phyloP scores from a whole-genome alignment of 139 green algal genomes.

The Picochlorum sp. region DNA sequence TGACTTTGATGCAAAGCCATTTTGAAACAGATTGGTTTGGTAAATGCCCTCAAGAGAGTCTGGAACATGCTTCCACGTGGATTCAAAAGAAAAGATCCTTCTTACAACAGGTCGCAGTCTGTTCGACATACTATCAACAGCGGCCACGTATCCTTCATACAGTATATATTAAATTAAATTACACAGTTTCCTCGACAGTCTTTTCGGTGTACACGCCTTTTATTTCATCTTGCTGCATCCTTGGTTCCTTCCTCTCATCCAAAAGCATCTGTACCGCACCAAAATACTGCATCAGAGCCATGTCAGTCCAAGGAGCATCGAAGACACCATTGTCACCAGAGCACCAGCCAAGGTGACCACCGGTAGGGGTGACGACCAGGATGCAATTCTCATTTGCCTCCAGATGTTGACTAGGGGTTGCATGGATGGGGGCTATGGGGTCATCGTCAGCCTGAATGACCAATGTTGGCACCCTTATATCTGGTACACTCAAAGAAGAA shows the following conservation, averaged over 20 bases:
- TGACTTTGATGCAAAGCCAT: no score
- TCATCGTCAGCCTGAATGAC: slow-evolving; percentile 65
- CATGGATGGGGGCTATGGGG: slow-evolving; percentile 70
- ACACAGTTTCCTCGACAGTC: not conserved
- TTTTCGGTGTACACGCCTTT: not conserved
- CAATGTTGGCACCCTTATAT: slow-evolving; percentile 21
- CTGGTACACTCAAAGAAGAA: slow-evolving; percentile 18
- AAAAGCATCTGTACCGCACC: slow-evolving; percentile 21
- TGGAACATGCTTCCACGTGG: no score
- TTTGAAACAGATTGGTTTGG: no score
- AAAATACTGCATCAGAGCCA: slow-evolving; percentile 53
- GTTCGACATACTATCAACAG: no score
- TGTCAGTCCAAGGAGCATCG: slow-evolving; percentile 65
- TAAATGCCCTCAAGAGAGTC: no score
- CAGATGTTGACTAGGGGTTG: slow-evolving; percentile 62
- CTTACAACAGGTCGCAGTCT: no score
- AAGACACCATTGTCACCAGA: slow-evolving; percentile 2
- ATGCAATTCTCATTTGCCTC: slow-evolving; percentile 55
- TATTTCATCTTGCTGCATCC: not conserved
- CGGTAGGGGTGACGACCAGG: slow-evolving; percentile 53
- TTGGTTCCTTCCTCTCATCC: not conserved
- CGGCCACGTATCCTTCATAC: no score
- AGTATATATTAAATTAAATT: no score
- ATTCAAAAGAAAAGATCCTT: no score
- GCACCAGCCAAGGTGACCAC: slow-evolving; percentile 76